These are phyloP conservation scores for Phytopythium oedochilum DNA, from an alignment of 352 stramenopile species.

Conservation along the genomic window DNA sequence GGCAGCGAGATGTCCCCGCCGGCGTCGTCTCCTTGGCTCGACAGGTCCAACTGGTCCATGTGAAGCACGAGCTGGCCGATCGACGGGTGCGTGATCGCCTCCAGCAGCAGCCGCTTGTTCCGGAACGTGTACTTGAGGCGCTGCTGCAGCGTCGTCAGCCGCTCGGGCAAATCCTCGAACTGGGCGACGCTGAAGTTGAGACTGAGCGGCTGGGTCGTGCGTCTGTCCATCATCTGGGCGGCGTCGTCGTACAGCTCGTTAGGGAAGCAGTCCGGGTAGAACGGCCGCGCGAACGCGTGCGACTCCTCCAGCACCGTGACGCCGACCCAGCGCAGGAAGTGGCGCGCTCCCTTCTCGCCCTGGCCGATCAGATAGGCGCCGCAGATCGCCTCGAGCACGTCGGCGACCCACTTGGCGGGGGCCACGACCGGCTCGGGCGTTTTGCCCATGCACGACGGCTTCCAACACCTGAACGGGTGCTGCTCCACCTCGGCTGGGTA, in stretches of 20 bases:
- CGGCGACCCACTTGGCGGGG: constrained; percentile 81
- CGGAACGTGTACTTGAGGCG: constrained; percentile 80
- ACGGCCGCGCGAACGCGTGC: constrained; percentile 36
- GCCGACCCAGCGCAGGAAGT: constrained; percentile 77
- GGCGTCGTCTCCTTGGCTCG: constrained; percentile 3
- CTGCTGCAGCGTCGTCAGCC: constrained; percentile 60
- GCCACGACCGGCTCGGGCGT: constrained; percentile 69
- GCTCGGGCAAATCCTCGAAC: constrained; percentile 49
- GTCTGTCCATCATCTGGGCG: constrained; percentile 10
- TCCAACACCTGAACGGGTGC: constrained; percentile 82
- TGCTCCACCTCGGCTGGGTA: constrained; percentile 77
- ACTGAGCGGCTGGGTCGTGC: constrained; percentile 16
- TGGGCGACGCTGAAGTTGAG: constrained; percentile 52
- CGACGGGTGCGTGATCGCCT: constrained; percentile 77
- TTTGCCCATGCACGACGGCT: constrained; percentile 83
- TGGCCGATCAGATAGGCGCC: constrained; percentile 72
- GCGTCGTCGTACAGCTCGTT: constrained; percentile 48
- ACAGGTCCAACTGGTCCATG: constrained; percentile 27
- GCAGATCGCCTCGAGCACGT: constrained; percentile 80
- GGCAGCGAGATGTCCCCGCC: constrained; percentile 7
- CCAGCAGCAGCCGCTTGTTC: constrained; percentile 70
- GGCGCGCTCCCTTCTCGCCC: constrained; percentile 62
- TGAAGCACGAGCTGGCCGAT: constrained; percentile 57
- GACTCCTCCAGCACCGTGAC: constrained; percentile 47
- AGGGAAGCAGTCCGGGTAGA: constrained; percentile 67